phyloP scores from a whole-genome alignment of 129 eudicot genomes.

The Cynara cardunculus region DNA sequence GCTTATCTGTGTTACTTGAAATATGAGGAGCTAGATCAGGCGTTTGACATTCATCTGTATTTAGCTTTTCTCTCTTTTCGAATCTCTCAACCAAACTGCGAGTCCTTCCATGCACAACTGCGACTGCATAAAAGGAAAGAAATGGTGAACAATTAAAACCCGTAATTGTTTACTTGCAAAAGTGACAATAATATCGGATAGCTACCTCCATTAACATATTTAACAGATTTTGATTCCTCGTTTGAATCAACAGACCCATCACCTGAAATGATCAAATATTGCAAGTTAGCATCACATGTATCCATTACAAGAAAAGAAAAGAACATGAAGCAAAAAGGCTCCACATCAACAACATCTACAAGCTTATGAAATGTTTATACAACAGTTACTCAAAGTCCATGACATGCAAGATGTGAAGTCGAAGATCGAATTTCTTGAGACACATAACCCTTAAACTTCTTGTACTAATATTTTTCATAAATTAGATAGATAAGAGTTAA shows the following conservation, averaged over 20 bases:
- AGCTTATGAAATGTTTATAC: not conserved
- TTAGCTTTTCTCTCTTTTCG: conserved; percentile 59
- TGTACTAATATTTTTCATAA: no score
- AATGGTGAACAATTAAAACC: conserved; percentile 6
- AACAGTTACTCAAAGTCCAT: not conserved
- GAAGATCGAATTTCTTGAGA: not conserved
- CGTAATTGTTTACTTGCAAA: not conserved
- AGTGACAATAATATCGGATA: conserved; percentile 5
- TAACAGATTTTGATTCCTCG: conserved; percentile 47
- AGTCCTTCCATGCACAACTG: conserved; percentile 87
- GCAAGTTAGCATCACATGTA: conserved; percentile 14
- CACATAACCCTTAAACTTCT: not conserved
- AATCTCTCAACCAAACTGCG: conserved; percentile 94
- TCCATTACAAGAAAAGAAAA: conserved; percentile 6
- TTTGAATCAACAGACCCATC: conserved; percentile 34
- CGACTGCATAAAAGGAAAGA: conserved; percentile 42
- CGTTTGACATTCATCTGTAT: conserved; percentile 35
- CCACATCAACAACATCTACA: not conserved
- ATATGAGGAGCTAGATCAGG: conserved; percentile 29
- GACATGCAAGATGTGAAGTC: not conserved
- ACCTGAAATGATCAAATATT: conserved; percentile 39
- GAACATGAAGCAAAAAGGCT: not conserved
- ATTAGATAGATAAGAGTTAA: not conserved
- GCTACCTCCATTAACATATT: conserved; percentile 88
- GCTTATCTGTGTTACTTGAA: conserved; percentile 26